Evolutionary conservation across 2,329 filamentous ascomycete genomes (phyloP).

Genomic region (Sarocladium kiliense): DNA sequence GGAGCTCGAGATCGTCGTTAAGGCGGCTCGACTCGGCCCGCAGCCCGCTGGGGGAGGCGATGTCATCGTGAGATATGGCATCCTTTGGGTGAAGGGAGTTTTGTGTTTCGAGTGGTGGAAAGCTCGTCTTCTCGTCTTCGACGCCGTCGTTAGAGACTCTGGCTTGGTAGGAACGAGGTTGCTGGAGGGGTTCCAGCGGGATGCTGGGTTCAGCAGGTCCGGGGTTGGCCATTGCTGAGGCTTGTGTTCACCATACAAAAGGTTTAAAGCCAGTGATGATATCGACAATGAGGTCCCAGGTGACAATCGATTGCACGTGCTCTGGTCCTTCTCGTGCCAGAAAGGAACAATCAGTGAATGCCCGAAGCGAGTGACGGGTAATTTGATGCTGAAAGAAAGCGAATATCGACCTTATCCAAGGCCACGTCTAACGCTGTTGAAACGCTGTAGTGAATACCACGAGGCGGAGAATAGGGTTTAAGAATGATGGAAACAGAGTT

Average conservation of each 20-base stretch:
- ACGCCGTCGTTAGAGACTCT: not conserved
- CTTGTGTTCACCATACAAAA: no score
- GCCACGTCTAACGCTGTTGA: not conserved
- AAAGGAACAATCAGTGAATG: not conserved
- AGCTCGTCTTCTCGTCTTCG: slow-evolving; percentile 17
- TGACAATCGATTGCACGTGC: no score
- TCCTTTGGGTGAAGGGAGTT: slow-evolving; percentile 25
- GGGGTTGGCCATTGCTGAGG: not conserved
- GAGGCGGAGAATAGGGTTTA: not conserved
- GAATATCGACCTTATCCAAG: not conserved
- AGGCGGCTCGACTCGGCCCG: slow-evolving; percentile 33
- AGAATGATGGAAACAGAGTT: not conserved
- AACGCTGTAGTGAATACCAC: not conserved
- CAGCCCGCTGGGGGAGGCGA: slow-evolving; percentile 9
- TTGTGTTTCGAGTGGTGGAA: slow-evolving; percentile 17
- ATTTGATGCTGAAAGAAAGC: not conserved
- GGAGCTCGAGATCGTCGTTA: slow-evolving; percentile 43
- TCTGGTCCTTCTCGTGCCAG: no score
- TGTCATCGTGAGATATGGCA: slow-evolving; percentile 17
- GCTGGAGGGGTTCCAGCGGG: slow-evolving; percentile 1
- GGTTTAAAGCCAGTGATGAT: no score
- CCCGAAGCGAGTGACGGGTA: slow-evolving; percentile 6
- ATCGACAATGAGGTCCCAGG: no score
- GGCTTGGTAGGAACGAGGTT: slow-evolving; percentile 1
- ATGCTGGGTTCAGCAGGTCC: slow-evolving; percentile 2